Evolutionary conservation across 768 basidiomycete genomes (phyloP).

Genomic region (Myochromella boudieri): DNA sequence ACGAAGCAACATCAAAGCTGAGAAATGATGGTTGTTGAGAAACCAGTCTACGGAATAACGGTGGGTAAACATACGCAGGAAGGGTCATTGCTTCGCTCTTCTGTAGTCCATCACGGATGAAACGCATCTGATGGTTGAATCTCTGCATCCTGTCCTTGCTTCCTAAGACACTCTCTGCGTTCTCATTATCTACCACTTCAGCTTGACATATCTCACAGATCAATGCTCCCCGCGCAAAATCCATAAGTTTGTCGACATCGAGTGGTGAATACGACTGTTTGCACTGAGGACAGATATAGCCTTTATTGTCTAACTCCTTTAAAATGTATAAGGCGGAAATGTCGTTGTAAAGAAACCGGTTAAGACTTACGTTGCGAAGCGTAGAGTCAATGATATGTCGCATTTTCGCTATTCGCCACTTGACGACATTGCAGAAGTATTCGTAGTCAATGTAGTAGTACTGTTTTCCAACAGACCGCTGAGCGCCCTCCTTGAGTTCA

Average conservation of each 20-base stretch:
- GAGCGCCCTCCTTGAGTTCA: constrained; percentile 87
- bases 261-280: constrained; percentile 80
- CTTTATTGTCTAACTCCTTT: constrained; percentile 95
- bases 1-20: constrained; percentile 81
- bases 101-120: constrained; percentile 83
- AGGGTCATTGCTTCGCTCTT: constrained; percentile 86
- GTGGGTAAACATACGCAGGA: constrained; percentile 68
- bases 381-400: constrained; percentile 85
- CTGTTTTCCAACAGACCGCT: constrained; percentile 82
- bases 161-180: constrained; percentile 78
- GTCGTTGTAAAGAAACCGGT: background rate
- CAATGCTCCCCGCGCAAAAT: constrained; percentile 62
- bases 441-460: constrained; percentile 98
- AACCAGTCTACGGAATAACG: too few relatives aligned
- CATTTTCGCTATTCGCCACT: constrained; percentile 96
- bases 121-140: constrained; percentile 89
- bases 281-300: constrained; percentile 95
- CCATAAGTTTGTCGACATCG: constrained; percentile 83
- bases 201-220: constrained; percentile 86
- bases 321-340: background rate
- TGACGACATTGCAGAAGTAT: constrained; percentile 94
- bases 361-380: constrained; percentile 72
- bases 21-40: background rate
- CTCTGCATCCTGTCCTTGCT: constrained; percentile 95
- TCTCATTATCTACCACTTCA: constrained; percentile 90